A percentile compares a stretch with the other conserved stretches of the same genome.
Evolutionary conservation across 1,139 yeast species (phyloP).

Genomic region (Suhomyces anneliseae): DNA sequence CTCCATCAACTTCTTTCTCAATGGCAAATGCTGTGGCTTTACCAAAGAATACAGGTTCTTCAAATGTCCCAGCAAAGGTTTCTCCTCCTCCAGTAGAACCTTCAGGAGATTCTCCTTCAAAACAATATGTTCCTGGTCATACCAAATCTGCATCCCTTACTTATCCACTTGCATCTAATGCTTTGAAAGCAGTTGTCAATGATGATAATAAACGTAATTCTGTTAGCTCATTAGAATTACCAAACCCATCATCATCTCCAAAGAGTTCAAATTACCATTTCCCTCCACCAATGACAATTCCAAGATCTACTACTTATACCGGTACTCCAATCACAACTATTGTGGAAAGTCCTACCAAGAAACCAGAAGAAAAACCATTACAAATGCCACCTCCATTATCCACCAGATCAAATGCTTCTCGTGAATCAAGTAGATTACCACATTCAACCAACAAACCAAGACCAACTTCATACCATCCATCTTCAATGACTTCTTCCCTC

Average conservation of each 20-base stretch:
- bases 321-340: conserved; percentile 46
- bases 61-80: conserved; percentile 1
- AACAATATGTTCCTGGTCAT: conserved; percentile 30
- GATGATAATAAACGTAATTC: conserved; percentile 34
- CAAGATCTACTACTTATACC: conserved; percentile 46
- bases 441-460: conserved; percentile 60
- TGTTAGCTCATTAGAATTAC: conserved; percentile 20
- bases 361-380: conserved; percentile 11
- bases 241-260: conserved; percentile 7
- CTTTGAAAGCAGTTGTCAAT: conserved; percentile 63
- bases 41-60: conserved; percentile 11
- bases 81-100: conserved; percentile 2
- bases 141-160: conserved; percentile 36
- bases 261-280: conserved; percentile 13
- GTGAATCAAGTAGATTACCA: conserved; percentile 36
- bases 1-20: conserved; percentile 55
- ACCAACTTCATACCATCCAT: conserved; percentile 80
- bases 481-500: conserved; percentile 43
- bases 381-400: conserved; percentile 14
- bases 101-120: conserved; percentile 19
- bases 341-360: conserved; percentile 44
- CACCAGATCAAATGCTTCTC: conserved; percentile 15
- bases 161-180: conserved; percentile 58
- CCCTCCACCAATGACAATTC: conserved; percentile 20
- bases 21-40: conserved; percentile 49